Conservation (phyloP, 352 stramenopile genomes). For the Phytophthora palmivora region DNA sequence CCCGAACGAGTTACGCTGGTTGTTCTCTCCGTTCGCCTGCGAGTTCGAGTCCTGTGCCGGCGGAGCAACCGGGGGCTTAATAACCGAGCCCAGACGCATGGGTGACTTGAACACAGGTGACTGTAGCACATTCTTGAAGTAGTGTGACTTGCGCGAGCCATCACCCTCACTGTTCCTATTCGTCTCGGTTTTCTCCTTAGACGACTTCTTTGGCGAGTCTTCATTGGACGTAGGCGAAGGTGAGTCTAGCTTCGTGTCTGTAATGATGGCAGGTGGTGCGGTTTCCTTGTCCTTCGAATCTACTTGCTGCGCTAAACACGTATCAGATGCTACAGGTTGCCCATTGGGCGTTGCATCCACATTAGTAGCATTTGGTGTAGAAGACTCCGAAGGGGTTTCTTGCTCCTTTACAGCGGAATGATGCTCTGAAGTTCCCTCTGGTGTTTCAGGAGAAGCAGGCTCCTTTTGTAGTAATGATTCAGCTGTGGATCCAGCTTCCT, state of each 20-base stretch:
- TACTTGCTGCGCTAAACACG: constrained; percentile 13
- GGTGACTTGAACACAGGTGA: constrained; percentile 84
- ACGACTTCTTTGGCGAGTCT: constrained; percentile 22
- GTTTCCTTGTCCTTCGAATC: constrained; percentile 16
- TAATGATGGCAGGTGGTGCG: constrained; percentile 11
- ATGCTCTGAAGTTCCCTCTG: constrained; percentile 11
- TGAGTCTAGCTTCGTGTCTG: constrained; percentile 17
- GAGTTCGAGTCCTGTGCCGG: constrained; percentile 31
- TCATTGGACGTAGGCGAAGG: constrained; percentile 23
- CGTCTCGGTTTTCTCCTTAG: constrained; percentile 35
- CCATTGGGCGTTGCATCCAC: constrained; percentile 6
- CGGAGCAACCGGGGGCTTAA: constrained; percentile 60
- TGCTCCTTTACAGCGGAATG: constrained; percentile 24
- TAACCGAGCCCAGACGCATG: constrained; percentile 81
- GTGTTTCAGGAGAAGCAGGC: constrained; percentile 7
- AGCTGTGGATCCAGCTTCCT: not conserved
- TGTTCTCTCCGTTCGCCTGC: constrained; percentile 35
- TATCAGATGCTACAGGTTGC: constrained; percentile 4
- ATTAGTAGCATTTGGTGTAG: not conserved
- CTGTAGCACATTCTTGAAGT: constrained; percentile 88
- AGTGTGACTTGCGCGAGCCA: constrained; percentile 71
- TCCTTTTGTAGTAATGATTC: constrained; percentile 20
- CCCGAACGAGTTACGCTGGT: constrained; percentile 65
- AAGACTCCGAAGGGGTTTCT: constrained; percentile 8
- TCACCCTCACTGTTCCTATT: constrained; percentile 41